Evolutionary conservation across 2,329 filamentous ascomycete genomes (phyloP), one percentile per base, ranked within the genome.

Genomic region (Furcasterigmium sp.): DNA sequence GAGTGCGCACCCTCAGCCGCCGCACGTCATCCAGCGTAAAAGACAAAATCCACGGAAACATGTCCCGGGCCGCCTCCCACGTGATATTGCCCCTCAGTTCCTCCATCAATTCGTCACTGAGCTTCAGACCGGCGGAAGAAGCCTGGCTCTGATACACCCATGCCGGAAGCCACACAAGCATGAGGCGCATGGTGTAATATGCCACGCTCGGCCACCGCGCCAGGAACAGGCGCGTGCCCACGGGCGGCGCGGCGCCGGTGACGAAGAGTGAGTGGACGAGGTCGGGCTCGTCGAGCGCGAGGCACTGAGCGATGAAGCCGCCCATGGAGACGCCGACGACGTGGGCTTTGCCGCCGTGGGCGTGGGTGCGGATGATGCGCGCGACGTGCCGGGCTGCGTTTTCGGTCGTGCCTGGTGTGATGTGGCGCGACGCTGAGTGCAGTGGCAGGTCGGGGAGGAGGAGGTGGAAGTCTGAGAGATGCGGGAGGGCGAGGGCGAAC

Each of bases 311-410:
- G 3, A 67, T 45, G 42, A 58, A 69, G 2, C 63, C 65, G 13
- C 65, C 66, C 43, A 65, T 63, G 2, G 65, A 70, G 20, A 69
- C 34, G 3, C 66, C 65, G 23, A 65, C 62, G 21, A 69, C 38
- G 48, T 70, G 67, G 4, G 66, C 67, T 4, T 50, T 50, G 7
- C 60, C 55, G 40, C 56, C 51, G 37, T 67, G 60, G 11, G 64
- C 65, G 44, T 62, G 56, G 5, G 46, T 44, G 10, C 55, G 56
- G 42, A 70, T 65, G 42, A 69, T 51, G 2, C 50, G 43, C 10
- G 65, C 61, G 14, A 70, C 52, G 13, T 53, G 55, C 23, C 60
- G 53, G 32, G 62, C 59, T 15, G 56, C 53, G 19, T 55, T 48
- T 10, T 45, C 46, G 30, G 64, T 55, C 6, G 60, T 57, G 28